phyloP scores from a whole-genome alignment of 2,329 filamentous ascomycete genomes.

The Blumeria graminis region DNA sequence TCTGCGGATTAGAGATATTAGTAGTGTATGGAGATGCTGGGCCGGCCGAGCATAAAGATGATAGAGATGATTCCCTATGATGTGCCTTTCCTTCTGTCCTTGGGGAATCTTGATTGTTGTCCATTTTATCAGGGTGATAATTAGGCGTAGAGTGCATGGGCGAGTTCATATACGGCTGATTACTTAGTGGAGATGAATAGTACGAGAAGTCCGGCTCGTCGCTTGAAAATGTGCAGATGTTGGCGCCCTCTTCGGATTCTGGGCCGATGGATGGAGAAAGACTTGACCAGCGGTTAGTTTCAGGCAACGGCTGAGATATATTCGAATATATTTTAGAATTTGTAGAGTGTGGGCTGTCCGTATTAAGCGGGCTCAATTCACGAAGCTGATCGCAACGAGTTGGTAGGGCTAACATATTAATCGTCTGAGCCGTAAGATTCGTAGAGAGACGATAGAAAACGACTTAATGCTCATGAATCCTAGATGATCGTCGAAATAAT shows the following conservation, averaged over 20 bases:
- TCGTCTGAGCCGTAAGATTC: no score
- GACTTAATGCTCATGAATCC: no score
- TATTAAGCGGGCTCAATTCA: not conserved
- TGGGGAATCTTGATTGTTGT: constrained; percentile 15
- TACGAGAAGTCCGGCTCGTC: constrained; percentile 10
- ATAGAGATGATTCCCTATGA: constrained; percentile 35
- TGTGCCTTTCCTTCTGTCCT: constrained; percentile 18
- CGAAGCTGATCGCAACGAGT: not conserved
- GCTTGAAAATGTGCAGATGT: constrained; percentile 7
- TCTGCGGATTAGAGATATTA: constrained; percentile 31
- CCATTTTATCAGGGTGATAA: constrained; percentile 6
- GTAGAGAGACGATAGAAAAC: no score
- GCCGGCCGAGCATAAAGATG: constrained; percentile 34
- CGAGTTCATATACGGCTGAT: not conserved
- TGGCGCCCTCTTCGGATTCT: constrained; percentile 2
- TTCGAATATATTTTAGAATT: no score
- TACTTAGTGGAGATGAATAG: constrained; percentile 6
- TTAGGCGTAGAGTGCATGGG: constrained; percentile 6
- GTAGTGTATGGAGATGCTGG: constrained; percentile 32
- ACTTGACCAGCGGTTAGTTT: not conserved
- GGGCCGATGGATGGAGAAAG: not conserved
- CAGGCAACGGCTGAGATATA: no score
- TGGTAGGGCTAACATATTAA: not conserved
- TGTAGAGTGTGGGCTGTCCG: no score
- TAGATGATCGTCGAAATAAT: no score